Conservation (phyloP, 2,329 filamentous ascomycete species). For the Fusarium robinianum region DNA sequence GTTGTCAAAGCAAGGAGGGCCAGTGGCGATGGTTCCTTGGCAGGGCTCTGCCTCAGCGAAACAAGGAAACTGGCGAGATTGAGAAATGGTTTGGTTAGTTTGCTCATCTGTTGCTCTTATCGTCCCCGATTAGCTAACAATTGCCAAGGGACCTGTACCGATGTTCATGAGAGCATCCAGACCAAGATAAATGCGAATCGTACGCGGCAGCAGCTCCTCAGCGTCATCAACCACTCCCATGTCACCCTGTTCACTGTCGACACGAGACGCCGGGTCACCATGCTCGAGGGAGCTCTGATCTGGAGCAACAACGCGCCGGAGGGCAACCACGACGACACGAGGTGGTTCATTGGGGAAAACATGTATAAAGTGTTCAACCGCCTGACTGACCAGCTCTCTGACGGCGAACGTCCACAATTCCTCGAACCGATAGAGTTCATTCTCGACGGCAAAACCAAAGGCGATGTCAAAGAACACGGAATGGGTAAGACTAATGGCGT, state of each 20-base stretch:
- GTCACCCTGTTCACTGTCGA: slow-evolving; percentile 79
- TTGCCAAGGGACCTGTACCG: slow-evolving; percentile 66
- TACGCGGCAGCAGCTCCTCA: slow-evolving; percentile 70
- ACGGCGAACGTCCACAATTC: slow-evolving; percentile 54
- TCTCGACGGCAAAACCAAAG: slow-evolving; percentile 60
- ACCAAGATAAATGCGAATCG: slow-evolving; percentile 68
- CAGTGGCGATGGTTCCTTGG: slow-evolving; percentile 81
- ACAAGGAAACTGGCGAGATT: slow-evolving; percentile 68
- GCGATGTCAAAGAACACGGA: slow-evolving; percentile 68
- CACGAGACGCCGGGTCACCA: slow-evolving; percentile 61
- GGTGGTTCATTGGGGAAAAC: slow-evolving; percentile 62
- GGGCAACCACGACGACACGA: slow-evolving; percentile 45
- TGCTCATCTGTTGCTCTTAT: not conserved
- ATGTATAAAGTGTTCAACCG: slow-evolving; percentile 67
- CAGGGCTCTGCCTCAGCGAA: slow-evolving; percentile 68
- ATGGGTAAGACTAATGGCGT: slow-evolving; percentile 46
- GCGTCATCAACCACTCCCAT: slow-evolving; percentile 74
- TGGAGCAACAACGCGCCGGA: slow-evolving; percentile 54
- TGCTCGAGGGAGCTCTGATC: slow-evolving; percentile 71
- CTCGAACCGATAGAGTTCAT: slow-evolving; percentile 66
- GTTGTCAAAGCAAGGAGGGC: slow-evolving; percentile 67
- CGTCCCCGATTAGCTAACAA: not conserved
- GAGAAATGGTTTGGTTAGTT: slow-evolving; percentile 74
- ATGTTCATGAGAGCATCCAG: slow-evolving; percentile 75
- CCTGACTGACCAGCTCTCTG: slow-evolving; percentile 49